phyloP scores from a whole-genome alignment of 495 filamentous ascomycete genomes.

The Hypoxylon cercidicola region DNA sequence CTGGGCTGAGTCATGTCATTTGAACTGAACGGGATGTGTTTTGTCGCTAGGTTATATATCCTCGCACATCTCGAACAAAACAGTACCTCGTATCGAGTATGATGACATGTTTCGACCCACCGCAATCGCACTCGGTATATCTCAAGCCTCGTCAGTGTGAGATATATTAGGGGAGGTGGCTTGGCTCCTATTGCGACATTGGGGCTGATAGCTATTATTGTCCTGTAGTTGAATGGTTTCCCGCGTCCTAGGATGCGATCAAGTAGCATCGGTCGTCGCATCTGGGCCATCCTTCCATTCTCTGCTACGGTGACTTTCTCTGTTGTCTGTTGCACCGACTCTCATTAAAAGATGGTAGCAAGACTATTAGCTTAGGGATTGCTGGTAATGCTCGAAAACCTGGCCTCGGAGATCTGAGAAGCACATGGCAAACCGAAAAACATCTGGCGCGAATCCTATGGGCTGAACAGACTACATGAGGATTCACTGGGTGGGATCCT shows the following conservation, averaged over 20 bases:
- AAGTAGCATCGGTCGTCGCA: conserved; percentile 10
- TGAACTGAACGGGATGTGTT: not conserved
- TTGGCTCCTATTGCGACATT: not conserved
- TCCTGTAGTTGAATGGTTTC: conserved; percentile 13
- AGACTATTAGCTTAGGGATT: not conserved
- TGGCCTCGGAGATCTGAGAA: not conserved
- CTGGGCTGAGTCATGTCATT: not conserved
- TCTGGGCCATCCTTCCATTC: conserved; percentile 4
- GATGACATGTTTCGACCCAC: conserved; percentile 14
- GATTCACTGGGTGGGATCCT: conserved; percentile 11
- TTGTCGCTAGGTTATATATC: too few species aligned
- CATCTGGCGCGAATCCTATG: conserved; percentile 11
- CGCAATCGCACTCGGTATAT: conserved; percentile 12
- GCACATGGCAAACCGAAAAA: not conserved
- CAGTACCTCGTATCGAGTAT: not conserved
- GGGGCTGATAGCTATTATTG: conserved; percentile 8
- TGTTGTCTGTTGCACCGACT: not conserved
- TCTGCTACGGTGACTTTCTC: not conserved
- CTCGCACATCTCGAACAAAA: not conserved
- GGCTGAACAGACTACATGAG: not conserved
- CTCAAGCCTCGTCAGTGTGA: conserved; percentile 14
- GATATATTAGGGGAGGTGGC: conserved; percentile 9
- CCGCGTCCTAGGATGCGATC: conserved; percentile 1
- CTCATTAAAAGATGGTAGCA: not conserved
- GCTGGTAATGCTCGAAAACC: not conserved